A percentile compares a stretch with the other conserved stretches of the same genome.
These are phyloP conservation scores for Cystobasidium ongulense DNA, from an alignment of 768 basidiomycete genomes.

Conservation along the genomic window DNA sequence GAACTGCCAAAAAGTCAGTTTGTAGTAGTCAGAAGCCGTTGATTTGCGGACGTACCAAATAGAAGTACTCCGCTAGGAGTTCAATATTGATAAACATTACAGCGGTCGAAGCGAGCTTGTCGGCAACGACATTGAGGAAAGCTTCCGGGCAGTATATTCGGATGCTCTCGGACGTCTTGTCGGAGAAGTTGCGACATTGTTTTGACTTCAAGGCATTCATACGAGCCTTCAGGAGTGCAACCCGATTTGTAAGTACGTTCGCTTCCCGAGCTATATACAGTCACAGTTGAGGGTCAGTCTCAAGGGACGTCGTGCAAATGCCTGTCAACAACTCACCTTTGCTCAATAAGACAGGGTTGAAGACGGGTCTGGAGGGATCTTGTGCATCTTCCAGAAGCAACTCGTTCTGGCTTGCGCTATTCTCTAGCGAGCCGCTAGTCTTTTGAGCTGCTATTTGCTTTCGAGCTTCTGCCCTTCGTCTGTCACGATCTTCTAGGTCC, in stretches of 20 bases:
- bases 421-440: conserved; percentile 29
- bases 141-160: conserved; percentile 90
- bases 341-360: conserved; percentile 78
- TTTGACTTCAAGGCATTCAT: conserved; percentile 77
- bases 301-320: not conserved
- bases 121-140: conserved; percentile 90
- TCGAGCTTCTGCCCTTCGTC: conserved; percentile 41
- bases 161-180: conserved; percentile 68
- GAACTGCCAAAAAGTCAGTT: conserved; percentile 55
- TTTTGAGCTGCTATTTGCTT: conserved; percentile 35
- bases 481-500: conserved; percentile 62
- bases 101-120: conserved; percentile 90
- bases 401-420: conserved; percentile 28
- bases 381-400: conserved; percentile 49
- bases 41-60: conserved; percentile 57
- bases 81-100: conserved; percentile 99
- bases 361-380: conserved; percentile 56
- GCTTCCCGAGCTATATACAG: conserved; percentile 73
- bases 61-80: conserved; percentile 95
- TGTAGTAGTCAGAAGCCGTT: not conserved
- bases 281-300: conserved; percentile 36
- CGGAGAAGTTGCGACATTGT: conserved; percentile 53
- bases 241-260: conserved; percentile 71
- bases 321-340: conserved; percentile 62
- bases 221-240: conserved; percentile 74